Base-by-base conservation (phyloP, 345 rosid genomes). In the Boechera stricta region DNA sequence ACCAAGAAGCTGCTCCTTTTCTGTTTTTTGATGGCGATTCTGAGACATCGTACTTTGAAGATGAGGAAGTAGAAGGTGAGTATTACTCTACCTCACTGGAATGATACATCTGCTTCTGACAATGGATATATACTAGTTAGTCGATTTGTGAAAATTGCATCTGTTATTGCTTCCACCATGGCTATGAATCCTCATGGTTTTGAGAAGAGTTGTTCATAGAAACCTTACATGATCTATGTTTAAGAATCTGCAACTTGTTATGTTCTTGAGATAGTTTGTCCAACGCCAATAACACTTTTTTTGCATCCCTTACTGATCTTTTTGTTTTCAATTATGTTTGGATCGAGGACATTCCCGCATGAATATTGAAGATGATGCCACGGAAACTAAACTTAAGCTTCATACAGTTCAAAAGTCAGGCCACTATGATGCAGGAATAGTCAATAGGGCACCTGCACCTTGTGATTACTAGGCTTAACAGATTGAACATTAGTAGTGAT, bases 51-150 rank as follows among this genome's bases (percentile, higher is more conserved):
- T 63, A 57, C 77, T 85, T 81, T 5, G 86, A 73, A 49, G 84
- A 81, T 38, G 80, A 80, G 49, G 90, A 88, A 35, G 36, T 67
- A 9, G 94, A 83, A 78, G 85, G 86, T 77, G 87, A 89, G 42
- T 72, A 72, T 68, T 52, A 60, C 31, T 71, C 71, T 60, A 66
- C 26, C 65, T 77, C 77, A 32, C 69, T 75, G n/a, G 85, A 84
- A 81, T 72, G 26, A 75, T 74, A 67, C 36, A 42, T 65, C 63
- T 44, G 24, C 75, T 53, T 70, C 41, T 69, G 45, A 42, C 3
- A 33, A 63, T 2, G 21, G 13, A 56, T 29, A 56, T 18, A 56
- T 16, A 38, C 3, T 77, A 63, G 53, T 26, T 70, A 63, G 42
- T 42, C 0, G n/a, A 77, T 9, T 11, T 64, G 6, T 15, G 12